Evolutionary conservation across 352 stramenopile genomes (phyloP), one percentile per base, ranked within the genome.

Genomic region (Phytophthora pluvialis): DNA sequence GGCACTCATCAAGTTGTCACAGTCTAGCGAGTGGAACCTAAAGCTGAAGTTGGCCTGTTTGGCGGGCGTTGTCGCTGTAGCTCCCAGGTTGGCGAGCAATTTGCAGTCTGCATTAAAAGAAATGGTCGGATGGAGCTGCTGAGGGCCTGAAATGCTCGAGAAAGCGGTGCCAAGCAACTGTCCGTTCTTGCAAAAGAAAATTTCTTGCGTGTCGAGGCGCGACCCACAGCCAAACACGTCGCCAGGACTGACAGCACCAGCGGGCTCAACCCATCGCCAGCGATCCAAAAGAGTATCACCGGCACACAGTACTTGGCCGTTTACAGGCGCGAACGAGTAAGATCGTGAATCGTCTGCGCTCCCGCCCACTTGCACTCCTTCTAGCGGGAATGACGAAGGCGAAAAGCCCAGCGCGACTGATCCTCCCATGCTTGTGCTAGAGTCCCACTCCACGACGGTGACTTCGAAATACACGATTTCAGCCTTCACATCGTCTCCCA

Each of bases 181-280:
- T 0, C 88, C 86, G 59, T 95, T 96, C 57, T 93, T 94, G 13
- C 85, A 94, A 48, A 95, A 91, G 54, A 96, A 96, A 15, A 96
- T 69, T 32, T 96, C 88, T 26, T 88, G 76, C 1, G 87, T 93
- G 54, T 95, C 88, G 4, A 94, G 57, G 0, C 88, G 85, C 35
- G 95, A 72, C 0, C 86, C 88, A 64, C 86, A 95, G 5, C 88
- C 88, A 61, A 90, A 89, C 10, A 93, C 71, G 40, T 96, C 88
- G 25, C 86, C 86, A 28, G 72, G 64, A 13, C 70, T 70, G 1
- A 90, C 73, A 1, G 71, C 53, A 18, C 64, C 64, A 32, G 73
- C 69, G 5, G 71, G 66, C 11, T 95, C 88, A 35, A 80, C 77
- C 88, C 86, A 96, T 21, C 72, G 70, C 83, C 86, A 96, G 7